Base-by-base conservation (phyloP, 352 stramenopile species). In the Globisporangium parvum region DNA sequence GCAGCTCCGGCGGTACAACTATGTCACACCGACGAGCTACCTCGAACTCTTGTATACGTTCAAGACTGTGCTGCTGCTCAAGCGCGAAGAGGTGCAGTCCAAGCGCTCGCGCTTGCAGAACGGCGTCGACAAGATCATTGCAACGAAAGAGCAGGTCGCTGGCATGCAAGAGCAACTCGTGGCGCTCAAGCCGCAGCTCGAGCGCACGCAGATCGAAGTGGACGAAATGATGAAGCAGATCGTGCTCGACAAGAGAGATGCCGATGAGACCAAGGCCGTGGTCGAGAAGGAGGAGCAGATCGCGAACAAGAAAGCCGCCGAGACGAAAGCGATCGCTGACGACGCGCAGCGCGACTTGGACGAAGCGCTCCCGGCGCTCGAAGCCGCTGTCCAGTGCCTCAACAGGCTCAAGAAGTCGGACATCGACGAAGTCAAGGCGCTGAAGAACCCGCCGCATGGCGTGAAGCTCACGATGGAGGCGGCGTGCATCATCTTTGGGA, bases 221-320 rank as follows among this genome's bases (percentile, higher is more conserved):
- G 91, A 97, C 53, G 73, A 80, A 15, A 96, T 98, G 85, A 97
- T 98, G 75, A 88, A 96, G 49, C 84, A 97, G 67, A 97, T 98
- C 59, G 93, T 85, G 8, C 71, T 91, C 8, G 92, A 98, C 62
- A 97, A 97, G 62, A 88, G 83, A 55, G 86, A 93, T 40, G 92
- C 92, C 2, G 90, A 95, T 15, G 87, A 97, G 45, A 97, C 88
- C 0, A 96, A 97, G 53, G 82, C 76, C 0, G 78, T 96, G 8
- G 91, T 97, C 0, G 83, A 95, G 50, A 93, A 92, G 26, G 88
- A 98, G 54, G 92, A 97, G 61, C 86, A 96, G 55, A 83, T 87
- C 24, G 90, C 91, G 0, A 90, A 96, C 72, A 88, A 91, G 53
- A 97, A 97, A 55, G 92, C 88, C 1, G 85, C 83, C 0, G 89